Conservation (phyloP, 192 early-diverging fungal species). For the Coemansia sp. region DNA sequence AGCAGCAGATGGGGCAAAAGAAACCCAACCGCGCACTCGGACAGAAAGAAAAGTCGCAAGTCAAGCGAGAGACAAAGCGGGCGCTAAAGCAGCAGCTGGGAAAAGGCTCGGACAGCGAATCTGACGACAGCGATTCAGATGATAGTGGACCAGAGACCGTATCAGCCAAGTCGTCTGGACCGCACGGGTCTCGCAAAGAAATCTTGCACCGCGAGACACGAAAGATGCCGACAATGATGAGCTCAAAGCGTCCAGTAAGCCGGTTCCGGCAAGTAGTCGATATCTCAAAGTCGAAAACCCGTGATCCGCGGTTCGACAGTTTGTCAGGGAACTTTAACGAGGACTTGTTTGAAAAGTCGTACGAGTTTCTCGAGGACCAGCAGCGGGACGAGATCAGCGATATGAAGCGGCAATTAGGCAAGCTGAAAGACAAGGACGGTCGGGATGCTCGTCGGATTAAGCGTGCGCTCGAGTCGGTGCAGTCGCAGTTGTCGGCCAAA, state of each 20-base stretch:
- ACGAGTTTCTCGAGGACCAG: constrained; percentile 83
- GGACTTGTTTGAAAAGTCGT: constrained; percentile 89
- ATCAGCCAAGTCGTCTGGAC: constrained; percentile 6
- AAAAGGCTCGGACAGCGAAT: constrained; percentile 10
- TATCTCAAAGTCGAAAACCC: constrained; percentile 30
- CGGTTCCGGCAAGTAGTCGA: constrained; percentile 50
- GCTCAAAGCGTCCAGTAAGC: constrained; percentile 45
- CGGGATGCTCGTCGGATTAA: constrained; percentile 61
- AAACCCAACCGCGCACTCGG: constrained; percentile 57
- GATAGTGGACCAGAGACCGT: constrained; percentile 16
- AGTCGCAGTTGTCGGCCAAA: constrained; percentile 48
- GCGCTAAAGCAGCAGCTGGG: constrained; percentile 38
- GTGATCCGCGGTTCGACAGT: constrained; percentile 93
- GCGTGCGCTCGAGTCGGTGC: constrained; percentile 61
- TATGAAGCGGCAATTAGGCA: constrained; percentile 62
- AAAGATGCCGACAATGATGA: constrained; percentile 34
- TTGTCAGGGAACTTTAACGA: constrained; percentile 87
- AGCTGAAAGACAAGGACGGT: constrained; percentile 58
- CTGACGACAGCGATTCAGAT: constrained; percentile 38
- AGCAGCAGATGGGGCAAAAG: constrained; percentile 68
- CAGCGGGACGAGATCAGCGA: constrained; percentile 69
- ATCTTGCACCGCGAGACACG: constrained; percentile 21
- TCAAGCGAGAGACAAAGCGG: constrained; percentile 40
- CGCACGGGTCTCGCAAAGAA: constrained; percentile 1
- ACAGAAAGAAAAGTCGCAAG: constrained; percentile 17